Evolutionary conservation across 1,284 basidiomycete species (phyloP).

Genomic region (Athelia sp.): DNA sequence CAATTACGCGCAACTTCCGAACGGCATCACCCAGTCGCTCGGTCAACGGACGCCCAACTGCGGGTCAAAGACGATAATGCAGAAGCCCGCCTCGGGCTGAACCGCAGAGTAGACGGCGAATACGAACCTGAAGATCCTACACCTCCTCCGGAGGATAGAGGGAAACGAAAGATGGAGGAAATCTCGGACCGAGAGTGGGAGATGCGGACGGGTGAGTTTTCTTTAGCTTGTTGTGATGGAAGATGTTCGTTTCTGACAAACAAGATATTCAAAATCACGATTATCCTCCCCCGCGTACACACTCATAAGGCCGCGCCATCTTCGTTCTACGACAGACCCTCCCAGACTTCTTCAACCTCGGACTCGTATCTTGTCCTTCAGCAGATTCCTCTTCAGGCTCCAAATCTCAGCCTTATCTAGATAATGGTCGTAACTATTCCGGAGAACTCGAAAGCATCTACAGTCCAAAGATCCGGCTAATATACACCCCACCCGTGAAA

Average conservation of each 20-base stretch:
- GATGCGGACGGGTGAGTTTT: constrained; percentile 49
- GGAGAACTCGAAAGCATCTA: constrained; percentile 45
- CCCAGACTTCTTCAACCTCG: constrained; percentile 65
- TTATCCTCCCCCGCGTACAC: no score
- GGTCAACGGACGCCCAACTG: no score
- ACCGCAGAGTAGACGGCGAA: no score
- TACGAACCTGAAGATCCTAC: not conserved
- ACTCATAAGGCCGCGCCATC: constrained; percentile 65
- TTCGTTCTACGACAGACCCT: constrained; percentile 64
- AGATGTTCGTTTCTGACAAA: constrained; percentile 23
- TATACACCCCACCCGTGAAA: constrained; percentile 60
- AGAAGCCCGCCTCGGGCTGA: no score
- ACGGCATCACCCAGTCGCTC: no score
- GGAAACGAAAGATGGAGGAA: constrained; percentile 6
- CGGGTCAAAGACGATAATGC: no score
- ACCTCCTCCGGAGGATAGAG: not conserved
- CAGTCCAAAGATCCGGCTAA: constrained; percentile 45
- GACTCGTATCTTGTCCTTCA: constrained; percentile 49
- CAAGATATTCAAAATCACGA: constrained; percentile 6
- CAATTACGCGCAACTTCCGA: no score
- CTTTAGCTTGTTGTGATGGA: constrained; percentile 4
- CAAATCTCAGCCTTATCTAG: constrained; percentile 6
- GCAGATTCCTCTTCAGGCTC: constrained; percentile 13
- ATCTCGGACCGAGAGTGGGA: constrained; percentile 33
- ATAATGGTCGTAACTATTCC: constrained; percentile 11